These are phyloP conservation scores for Kokia cookei DNA, from an alignment of 441 rosid species.

Conservation along the genomic window DNA sequence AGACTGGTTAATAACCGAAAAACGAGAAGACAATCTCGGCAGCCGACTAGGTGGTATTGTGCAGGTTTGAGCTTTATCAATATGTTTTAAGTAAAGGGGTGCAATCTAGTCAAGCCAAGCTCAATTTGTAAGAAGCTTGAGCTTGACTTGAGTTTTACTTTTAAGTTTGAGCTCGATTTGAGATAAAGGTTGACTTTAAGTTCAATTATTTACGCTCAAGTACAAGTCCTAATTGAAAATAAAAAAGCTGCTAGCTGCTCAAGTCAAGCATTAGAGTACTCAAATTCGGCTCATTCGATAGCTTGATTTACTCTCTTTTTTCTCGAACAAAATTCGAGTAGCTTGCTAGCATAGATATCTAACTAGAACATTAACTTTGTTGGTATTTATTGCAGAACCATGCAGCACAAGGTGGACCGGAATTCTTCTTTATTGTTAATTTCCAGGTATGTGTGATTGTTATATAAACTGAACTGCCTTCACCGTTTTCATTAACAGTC, in stretches of 20 bases:
- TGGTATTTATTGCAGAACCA: slow-evolving; percentile 30
- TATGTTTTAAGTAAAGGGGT: neutral
- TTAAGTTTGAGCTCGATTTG: neutral
- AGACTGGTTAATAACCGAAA: slow-evolving; percentile 79
- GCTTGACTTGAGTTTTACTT: neutral
- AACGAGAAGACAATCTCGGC: slow-evolving; percentile 70
- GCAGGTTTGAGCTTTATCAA: slow-evolving; percentile 38
- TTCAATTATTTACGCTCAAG: neutral
- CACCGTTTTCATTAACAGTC: neutral
- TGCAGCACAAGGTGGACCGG: slow-evolving; percentile 51
- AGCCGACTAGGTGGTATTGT: slow-evolving; percentile 63
- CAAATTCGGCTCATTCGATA: neutral
- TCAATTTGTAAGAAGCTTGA: neutral
- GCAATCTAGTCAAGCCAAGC: neutral
- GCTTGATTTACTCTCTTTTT: neutral
- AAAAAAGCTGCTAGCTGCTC: neutral
- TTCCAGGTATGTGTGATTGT: slow-evolving; percentile 46
- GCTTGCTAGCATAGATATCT: neutral
- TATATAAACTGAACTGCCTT: neutral
- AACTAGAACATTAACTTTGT: neutral
- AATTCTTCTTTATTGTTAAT: slow-evolving; percentile 79
- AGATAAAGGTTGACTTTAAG: neutral
- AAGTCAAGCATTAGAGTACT: neutral
- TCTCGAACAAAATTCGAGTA: neutral
- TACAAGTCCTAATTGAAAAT: neutral